A percentile compares a stretch with the other conserved stretches of the same genome.
Evolutionary conservation across 2,329 filamentous ascomycete genomes (phyloP).

Genomic region (Monosporascus ibericus): DNA sequence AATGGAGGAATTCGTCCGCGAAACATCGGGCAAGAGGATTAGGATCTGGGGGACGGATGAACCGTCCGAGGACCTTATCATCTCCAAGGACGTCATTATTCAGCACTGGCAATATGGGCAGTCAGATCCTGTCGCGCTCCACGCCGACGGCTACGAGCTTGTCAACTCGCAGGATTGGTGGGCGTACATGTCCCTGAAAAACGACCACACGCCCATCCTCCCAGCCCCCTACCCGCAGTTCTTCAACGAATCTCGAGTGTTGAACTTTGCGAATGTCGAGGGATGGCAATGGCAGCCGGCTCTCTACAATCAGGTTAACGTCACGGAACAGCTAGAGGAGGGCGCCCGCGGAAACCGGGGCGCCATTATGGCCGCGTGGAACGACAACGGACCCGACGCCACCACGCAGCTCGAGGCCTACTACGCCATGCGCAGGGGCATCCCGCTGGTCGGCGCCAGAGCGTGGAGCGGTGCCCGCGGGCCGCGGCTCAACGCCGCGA

Average conservation of each 20-base stretch:
- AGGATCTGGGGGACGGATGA: constrained; percentile 50
- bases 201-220: constrained; percentile 40
- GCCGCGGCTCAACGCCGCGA: constrained; percentile 18
- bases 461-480: constrained; percentile 36
- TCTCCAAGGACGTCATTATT: constrained; percentile 33
- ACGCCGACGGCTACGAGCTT: constrained; percentile 29
- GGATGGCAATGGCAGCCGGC: constrained; percentile 41
- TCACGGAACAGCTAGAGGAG: constrained; percentile 29
- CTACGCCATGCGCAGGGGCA: constrained; percentile 38
- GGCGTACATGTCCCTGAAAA: constrained; percentile 50
- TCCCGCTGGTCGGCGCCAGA: constrained; percentile 35
- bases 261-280: constrained; percentile 35
- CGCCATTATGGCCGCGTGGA: constrained; percentile 39
- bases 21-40: constrained; percentile 33
- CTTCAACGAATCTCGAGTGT: constrained; percentile 35
- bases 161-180: constrained; percentile 45
- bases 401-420: constrained; percentile 42
- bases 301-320: constrained; percentile 37
- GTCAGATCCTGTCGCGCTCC: constrained; percentile 36
- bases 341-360: constrained; percentile 25
- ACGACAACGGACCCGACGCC: constrained; percentile 41
- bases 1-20: constrained; percentile 37
- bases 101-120: constrained; percentile 45
- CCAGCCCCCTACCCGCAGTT: constrained; percentile 41
- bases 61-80: constrained; percentile 30